Percentiles rank a stretch among this genome's conserved stretches.
phyloP scores from a whole-genome alignment of 805 yeast genomes.

The Yarrowia porcina region DNA sequence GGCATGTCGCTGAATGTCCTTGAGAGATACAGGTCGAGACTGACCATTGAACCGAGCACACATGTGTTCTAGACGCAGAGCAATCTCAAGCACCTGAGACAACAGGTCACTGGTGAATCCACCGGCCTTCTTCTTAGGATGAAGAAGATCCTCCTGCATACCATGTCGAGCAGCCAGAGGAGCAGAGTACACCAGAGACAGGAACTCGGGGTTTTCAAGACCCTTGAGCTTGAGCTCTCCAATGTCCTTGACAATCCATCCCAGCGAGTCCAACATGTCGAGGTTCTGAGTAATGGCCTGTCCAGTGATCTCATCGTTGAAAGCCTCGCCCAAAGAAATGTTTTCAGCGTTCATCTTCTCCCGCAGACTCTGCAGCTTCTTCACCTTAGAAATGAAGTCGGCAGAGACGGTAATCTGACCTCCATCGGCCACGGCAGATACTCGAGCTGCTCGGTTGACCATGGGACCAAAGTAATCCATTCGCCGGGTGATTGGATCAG shows the following conservation, averaged over 20 bases:
- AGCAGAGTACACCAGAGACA: slow-evolving; percentile 74
- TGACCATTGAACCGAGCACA: slow-evolving; percentile 30
- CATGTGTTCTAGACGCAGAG: slow-evolving; percentile 31
- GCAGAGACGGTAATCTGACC: slow-evolving; percentile 91
- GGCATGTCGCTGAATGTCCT: slow-evolving; percentile 12
- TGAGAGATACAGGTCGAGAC: slow-evolving; percentile 12
- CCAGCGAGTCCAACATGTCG: slow-evolving; percentile 60
- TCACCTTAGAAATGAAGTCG: slow-evolving; percentile 74
- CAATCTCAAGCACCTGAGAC: slow-evolving; percentile 11
- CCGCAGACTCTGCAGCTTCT: slow-evolving; percentile 37
- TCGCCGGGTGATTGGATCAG: slow-evolving; percentile 89
- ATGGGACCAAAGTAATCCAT: slow-evolving; percentile 99
- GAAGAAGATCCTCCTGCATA: slow-evolving; percentile 16
- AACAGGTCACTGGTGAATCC: slow-evolving; percentile 2
- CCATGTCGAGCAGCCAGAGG: slow-evolving; percentile 52
- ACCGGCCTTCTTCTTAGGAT: slow-evolving; percentile 19
- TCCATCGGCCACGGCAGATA: slow-evolving; percentile 93
- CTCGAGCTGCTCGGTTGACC: slow-evolving; percentile 93
- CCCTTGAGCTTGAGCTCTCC: slow-evolving; percentile 94
- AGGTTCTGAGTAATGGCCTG: slow-evolving; percentile 65
- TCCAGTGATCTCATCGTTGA: slow-evolving; percentile 46
- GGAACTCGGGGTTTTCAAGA: slow-evolving; percentile 84
- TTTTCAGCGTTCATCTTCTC: slow-evolving; percentile 34
- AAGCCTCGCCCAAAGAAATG: slow-evolving; percentile 42
- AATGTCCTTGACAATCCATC: slow-evolving; percentile 61